phyloP scores from a whole-genome alignment of 495 filamentous ascomycete genomes.

The Aspergillus diversus region DNA sequence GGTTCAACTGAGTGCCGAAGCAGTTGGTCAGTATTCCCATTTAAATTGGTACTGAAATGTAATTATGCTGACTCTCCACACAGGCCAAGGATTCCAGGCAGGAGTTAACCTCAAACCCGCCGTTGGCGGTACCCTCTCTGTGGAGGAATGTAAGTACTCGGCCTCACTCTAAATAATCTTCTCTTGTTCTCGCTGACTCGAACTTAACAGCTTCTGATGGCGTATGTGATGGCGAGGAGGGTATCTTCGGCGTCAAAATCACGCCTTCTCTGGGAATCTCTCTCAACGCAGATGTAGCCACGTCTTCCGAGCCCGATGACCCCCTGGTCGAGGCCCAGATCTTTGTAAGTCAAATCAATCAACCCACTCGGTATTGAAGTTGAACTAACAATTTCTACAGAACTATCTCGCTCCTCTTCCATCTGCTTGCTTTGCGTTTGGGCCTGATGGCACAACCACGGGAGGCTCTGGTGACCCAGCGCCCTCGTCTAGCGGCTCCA shows the following conservation, averaged over 20 bases:
- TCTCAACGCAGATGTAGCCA: constrained; percentile 21
- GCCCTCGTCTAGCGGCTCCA: not conserved
- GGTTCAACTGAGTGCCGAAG: constrained; percentile 32
- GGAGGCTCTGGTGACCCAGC: not conserved
- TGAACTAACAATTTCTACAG: not conserved
- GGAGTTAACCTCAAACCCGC: constrained; percentile 40
- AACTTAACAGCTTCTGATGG: constrained; percentile 19
- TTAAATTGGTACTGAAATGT: not conserved
- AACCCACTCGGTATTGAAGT: not conserved
- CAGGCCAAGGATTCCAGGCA: constrained; percentile 37
- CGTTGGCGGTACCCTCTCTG: constrained; percentile 28
- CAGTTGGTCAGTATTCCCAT: constrained; percentile 27
- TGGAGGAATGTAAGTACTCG: constrained; percentile 30
- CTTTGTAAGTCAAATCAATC: constrained; percentile 21
- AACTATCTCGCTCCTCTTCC: not conserved
- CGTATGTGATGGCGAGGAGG: constrained; percentile 19
- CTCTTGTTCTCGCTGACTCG: no score
- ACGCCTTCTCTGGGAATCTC: constrained; percentile 25
- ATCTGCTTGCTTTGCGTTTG: not conserved
- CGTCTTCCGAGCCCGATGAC: constrained; percentile 15
- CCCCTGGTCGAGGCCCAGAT: constrained; percentile 19
- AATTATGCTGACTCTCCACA: constrained; percentile 4
- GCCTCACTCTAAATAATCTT: not conserved
- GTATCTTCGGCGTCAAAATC: constrained; percentile 24
- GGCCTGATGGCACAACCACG: not conserved